A percentile compares a stretch with the other conserved stretches of the same genome.
These are phyloP conservation scores for Quercus robur DNA, from an alignment of 306 rosid genomes.

Conservation along the genomic window DNA sequence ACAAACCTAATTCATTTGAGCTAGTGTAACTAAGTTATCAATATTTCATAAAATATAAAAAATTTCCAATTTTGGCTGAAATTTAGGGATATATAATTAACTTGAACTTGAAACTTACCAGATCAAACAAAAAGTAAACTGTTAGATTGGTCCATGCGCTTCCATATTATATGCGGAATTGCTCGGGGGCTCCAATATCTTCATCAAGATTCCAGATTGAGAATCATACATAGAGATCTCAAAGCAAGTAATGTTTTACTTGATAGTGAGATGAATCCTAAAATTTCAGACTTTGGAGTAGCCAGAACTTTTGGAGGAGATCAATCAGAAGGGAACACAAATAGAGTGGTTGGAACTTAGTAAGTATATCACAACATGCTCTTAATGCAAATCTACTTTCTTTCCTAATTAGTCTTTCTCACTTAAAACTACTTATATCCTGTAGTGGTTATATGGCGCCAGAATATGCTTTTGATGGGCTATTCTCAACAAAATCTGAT, in stretches of 20 bases:
- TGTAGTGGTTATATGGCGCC: conserved; percentile 65
- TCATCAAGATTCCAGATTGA: conserved; percentile 55
- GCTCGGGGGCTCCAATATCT: conserved; percentile 52
- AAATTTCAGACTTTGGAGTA: conserved; percentile 62
- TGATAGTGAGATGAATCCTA: conserved; percentile 46
- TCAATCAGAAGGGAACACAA: conserved; percentile 37
- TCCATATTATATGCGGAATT: conserved; percentile 49
- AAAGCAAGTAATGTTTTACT: conserved; percentile 55
- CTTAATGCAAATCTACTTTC: no score
- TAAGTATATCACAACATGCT: conserved; percentile 19
- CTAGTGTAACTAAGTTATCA: not conserved
- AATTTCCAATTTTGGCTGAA: not conserved
- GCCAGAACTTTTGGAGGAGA: conserved; percentile 47
- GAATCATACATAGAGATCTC: conserved; percentile 53
- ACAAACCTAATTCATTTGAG: not conserved
- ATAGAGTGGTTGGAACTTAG: conserved; percentile 55
- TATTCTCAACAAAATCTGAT: conserved; percentile 48
- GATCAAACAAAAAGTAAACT: conserved; percentile 18
- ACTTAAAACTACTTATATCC: not conserved
- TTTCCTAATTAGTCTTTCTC: not conserved
- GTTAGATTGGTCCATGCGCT: conserved; percentile 39
- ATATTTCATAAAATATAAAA: no score
- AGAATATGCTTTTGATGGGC: conserved; percentile 48
- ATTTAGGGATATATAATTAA: not conserved
- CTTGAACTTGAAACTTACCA: conserved; percentile 7